A percentile compares a stretch with the other conserved stretches of the same genome.
Evolutionary conservation across 768 basidiomycete species (phyloP).

Genomic region (Inosperma sp.): DNA sequence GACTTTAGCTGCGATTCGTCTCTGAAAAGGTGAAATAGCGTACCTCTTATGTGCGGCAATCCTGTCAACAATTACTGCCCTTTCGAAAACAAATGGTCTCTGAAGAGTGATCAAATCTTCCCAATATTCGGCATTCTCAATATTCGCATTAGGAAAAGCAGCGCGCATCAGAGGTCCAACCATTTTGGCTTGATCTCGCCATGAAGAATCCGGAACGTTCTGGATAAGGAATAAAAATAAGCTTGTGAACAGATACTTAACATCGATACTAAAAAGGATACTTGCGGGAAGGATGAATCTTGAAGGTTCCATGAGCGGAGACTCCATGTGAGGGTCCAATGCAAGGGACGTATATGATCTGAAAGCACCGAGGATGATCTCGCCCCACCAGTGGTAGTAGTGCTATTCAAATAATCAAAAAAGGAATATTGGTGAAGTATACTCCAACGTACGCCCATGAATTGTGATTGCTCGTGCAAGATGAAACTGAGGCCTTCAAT

Average conservation of each 20-base stretch:
- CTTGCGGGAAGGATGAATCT: constrained; percentile 37
- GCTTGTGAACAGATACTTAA: not conserved
- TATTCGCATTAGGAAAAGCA: constrained; percentile 56
- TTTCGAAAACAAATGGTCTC: constrained; percentile 56
- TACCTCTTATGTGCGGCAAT: constrained; percentile 53
- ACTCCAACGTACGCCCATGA: not conserved
- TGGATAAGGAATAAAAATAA: not conserved
- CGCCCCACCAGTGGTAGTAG: constrained; percentile 47
- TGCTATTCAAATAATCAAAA: constrained; percentile 23
- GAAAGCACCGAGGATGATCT: constrained; percentile 41
- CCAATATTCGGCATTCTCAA: constrained; percentile 61
- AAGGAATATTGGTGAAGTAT: not conserved
- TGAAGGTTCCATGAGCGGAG: constrained; percentile 16
- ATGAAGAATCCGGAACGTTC: constrained; percentile 28
- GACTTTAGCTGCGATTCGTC: not conserved
- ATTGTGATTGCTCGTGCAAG: constrained; percentile 6
- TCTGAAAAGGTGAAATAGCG: constrained; percentile 7
- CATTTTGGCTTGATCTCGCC: constrained; percentile 60
- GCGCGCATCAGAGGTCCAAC: constrained; percentile 62
- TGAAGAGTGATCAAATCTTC: constrained; percentile 44
- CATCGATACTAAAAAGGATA: not conserved
- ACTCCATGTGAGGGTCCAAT: constrained; percentile 12
- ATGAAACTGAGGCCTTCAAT: constrained; percentile 24
- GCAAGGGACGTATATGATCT: constrained; percentile 34
- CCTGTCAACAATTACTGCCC: constrained; percentile 56